Base-by-base conservation (phyloP, 176 grass and related monocot genomes). In the Phragmites australis region DNA sequence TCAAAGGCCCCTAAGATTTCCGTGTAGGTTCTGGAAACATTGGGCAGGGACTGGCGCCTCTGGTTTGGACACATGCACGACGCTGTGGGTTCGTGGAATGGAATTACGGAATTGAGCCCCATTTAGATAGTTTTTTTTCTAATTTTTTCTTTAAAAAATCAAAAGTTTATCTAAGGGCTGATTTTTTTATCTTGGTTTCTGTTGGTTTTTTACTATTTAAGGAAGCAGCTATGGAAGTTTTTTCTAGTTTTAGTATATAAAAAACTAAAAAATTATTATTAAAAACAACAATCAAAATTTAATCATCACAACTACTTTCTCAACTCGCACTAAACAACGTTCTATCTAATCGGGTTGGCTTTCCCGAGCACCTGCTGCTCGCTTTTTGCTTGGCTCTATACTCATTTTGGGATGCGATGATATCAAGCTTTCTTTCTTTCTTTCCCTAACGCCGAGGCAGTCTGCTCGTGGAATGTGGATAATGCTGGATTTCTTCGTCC, bases 11-110 rank as follows among this genome's bases (percentile, higher is more conserved):
- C n/a, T 56, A 10, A 65, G 72, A 51, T 63, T 66, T 74, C 75
- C 53, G 6, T 62, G 82, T 89, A 85, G 82, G n/a, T 85, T 89
- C 76, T 81, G 11, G 82, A 89, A 89, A 81, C 62, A 52, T 70
- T 74, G 62, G 87, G 81, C 61, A 25, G 49, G 30, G 15, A 5
- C 18, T 54, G 51, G 77, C 63, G 70, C 42, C 61, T 43, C 41
- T 21, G 77, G 37, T 65, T 82, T 76, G 78, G 78, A 81, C 70
- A n/a, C 52, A 61, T 60, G 76, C 51, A 17, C 17, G 5, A 1
- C 30, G 21, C 5, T 3, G 27, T 27, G 68, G 39, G 27, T 70
- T 18, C 55, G 1, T 7, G 79, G 42, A 17, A 21, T 45, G 44
- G 44, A 11, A 26, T 26, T n/a, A n/a, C 4, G 9, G 9, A 27